These are phyloP conservation scores for Sphaerulina vaccinii DNA, from an alignment of 2,329 filamentous ascomycete genomes.

Conservation along the genomic window DNA sequence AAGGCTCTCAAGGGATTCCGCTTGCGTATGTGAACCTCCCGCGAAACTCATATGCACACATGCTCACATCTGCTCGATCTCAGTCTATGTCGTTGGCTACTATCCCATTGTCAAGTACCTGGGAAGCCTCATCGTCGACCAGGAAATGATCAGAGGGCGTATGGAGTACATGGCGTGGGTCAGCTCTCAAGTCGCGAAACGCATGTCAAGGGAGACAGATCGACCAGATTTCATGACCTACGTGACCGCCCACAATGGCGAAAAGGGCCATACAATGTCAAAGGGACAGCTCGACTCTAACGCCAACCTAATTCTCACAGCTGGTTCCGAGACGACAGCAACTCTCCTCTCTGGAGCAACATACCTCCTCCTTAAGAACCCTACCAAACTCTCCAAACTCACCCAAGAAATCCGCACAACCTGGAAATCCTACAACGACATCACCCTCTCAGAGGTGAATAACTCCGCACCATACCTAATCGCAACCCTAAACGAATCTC, in stretches of 20 bases:
- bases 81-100: slow-evolving; percentile 29
- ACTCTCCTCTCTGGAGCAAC: slow-evolving; percentile 45
- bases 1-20: slow-evolving; percentile 30
- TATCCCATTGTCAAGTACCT: slow-evolving; percentile 29
- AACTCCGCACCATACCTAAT: slow-evolving; percentile 40
- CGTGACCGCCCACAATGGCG: slow-evolving; percentile 46
- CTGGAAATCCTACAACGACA: slow-evolving; percentile 37
- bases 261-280: slow-evolving; percentile 27
- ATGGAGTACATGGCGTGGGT: slow-evolving; percentile 29
- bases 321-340: slow-evolving; percentile 54
- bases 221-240: slow-evolving; percentile 50
- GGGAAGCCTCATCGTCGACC: slow-evolving; percentile 25
- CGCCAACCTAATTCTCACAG: slow-evolving; percentile 51
- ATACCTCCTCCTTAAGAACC: slow-evolving; percentile 45
- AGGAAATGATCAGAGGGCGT: slow-evolving; percentile 22
- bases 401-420: slow-evolving; percentile 43
- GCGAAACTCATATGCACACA: background rate
- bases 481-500: slow-evolving; percentile 46
- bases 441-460: slow-evolving; percentile 28
- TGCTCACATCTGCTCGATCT: background rate
- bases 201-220: slow-evolving; percentile 33
- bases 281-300: slow-evolving; percentile 37
- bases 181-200: slow-evolving; percentile 28
- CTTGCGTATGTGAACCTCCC: slow-evolving; percentile 8
- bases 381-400: slow-evolving; percentile 40